A percentile compares a stretch with the other conserved stretches of the same genome.
Conservation (phyloP, 257 asterid genomes). For the Paulownia fortunei region DNA sequence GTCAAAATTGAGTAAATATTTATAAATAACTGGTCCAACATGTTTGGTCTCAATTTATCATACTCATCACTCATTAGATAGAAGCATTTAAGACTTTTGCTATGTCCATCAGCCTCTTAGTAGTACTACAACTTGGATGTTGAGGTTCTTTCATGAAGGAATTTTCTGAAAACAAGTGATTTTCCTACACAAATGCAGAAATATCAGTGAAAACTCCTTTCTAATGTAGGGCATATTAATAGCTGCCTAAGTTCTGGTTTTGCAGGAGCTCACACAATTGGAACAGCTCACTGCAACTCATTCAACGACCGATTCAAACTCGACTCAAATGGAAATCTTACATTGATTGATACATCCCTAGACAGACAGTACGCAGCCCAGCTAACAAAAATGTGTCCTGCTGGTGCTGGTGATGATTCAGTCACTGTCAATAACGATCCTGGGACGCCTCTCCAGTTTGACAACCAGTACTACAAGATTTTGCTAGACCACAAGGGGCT, state of each 20-base stretch:
- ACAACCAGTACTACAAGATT: slow-evolving; percentile 63
- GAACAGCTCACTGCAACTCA: slow-evolving; percentile 76
- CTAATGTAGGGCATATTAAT: too few species aligned
- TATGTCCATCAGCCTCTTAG: not conserved
- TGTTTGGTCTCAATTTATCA: not conserved
- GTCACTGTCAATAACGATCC: slow-evolving; percentile 71
- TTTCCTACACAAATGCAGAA: not conserved
- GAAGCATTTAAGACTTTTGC: slow-evolving; percentile 5
- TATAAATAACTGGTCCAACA: not conserved
- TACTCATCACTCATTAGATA: not conserved
- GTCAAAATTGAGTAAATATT: not conserved
- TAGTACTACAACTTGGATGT: not conserved
- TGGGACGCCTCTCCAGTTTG: slow-evolving; percentile 56
- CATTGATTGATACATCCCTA: slow-evolving; percentile 55
- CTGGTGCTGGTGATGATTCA: slow-evolving; percentile 35
- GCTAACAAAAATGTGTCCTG: slow-evolving; percentile 53
- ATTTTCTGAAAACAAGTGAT: not conserved
- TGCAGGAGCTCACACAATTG: slow-evolving; percentile 87
- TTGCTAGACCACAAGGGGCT: slow-evolving; percentile 61
- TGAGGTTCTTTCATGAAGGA: not conserved
- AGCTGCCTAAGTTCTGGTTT: not conserved
- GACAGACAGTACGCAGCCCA: slow-evolving; percentile 61
- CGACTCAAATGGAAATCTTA: slow-evolving; percentile 61
- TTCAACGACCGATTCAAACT: slow-evolving; percentile 66
- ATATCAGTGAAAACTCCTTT: too few species aligned